Evolutionary conservation across 2,329 filamentous ascomycete genomes (phyloP), one percentile per base, ranked within the genome.

Genomic region (Teratosphaeriaceae sp.): DNA sequence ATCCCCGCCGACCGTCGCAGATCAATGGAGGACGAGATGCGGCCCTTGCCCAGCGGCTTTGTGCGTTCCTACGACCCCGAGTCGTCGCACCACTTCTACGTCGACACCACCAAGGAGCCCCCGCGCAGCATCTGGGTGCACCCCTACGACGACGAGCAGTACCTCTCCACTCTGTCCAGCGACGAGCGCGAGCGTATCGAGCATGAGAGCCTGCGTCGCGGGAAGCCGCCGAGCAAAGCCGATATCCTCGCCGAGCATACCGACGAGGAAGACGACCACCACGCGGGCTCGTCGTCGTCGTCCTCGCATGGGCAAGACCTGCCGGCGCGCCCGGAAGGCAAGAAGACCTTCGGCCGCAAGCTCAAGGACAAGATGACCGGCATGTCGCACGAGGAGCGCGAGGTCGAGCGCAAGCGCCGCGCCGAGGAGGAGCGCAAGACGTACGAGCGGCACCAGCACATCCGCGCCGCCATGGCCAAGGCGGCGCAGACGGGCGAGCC

Each of bases 1-100:
- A 79, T 80, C 31, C 73, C 76, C 0, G 64, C 70, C 1, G 63
- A 66, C 9, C 62, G 63, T 24, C 70, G 77, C 11, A 69, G 76
- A n/a, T 73, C 69, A 19, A 81, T 81, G 76, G 78, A 81, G 64
- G 78, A 81, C 51, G 75, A 79, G 52, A 59, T 65, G 7, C 69
- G 78, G 3, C 65, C 70, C 1, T 65, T 80, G 0, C 77, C 78
- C 0, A 45, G 59, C 12, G 76, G 76, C 31, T 81, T 78, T 78
- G 62, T 79, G 1, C 65, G 78, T 2, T 68, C 71, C 45, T 80
- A 72, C 57, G 78, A 82, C 54, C 56, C 68, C 1, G 54, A 72
- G 40, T 67, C 66, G 11, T 57, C 71, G 15, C 78, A 81, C 53
- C 77, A 80, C 53, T 82, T 79, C 70, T 81, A 78, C 60, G 77